Evolutionary conservation across 163 green algal genomes (phyloP).

Genomic region (Chlorella variabilis): DNA sequence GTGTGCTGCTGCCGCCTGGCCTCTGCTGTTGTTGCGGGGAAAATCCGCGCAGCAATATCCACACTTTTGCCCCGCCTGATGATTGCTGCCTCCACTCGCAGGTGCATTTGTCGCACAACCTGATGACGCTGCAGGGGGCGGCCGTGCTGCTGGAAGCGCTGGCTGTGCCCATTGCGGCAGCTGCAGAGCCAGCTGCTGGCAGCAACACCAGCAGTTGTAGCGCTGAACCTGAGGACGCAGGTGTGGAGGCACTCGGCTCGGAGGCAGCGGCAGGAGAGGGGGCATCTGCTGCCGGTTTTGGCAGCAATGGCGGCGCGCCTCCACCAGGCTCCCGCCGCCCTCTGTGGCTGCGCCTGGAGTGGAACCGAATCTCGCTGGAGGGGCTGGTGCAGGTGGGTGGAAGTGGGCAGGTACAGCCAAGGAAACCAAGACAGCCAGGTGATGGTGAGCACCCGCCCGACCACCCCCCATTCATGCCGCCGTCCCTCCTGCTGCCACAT

Average conservation of each 20-base stretch:
- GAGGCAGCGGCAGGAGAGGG: too few species aligned
- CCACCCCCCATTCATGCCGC: too few species aligned
- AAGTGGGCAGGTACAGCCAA: too few species aligned
- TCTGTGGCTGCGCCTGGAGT: slow-evolving; percentile 80
- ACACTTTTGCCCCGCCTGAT: not conserved
- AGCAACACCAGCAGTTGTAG: not conserved
- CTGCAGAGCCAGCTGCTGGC: not conserved
- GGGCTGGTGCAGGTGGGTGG: slow-evolving; percentile 40
- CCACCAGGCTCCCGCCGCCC: slow-evolving; percentile 64
- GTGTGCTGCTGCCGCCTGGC: too few species aligned
- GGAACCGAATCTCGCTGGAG: slow-evolving; percentile 70
- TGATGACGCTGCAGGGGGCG: slow-evolving; percentile 50
- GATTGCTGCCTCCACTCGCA: not conserved
- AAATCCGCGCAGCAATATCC: too few species aligned
- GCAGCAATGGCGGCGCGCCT: too few species aligned
- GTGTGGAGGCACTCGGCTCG: too few species aligned
- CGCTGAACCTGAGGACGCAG: not conserved
- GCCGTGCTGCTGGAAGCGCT: slow-evolving; percentile 37
- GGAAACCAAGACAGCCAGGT: too few species aligned
- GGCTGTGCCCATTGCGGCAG: not conserved
- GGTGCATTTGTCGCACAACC: slow-evolving; percentile 73
- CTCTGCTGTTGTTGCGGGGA: too few species aligned
- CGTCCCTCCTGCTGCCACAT: too few species aligned
- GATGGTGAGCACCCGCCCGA: too few species aligned
- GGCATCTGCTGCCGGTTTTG: not conserved